A percentile compares a stretch with the other conserved stretches of the same genome.
These are phyloP conservation scores for Plenodomus tracheiphilus DNA, from an alignment of 2,329 filamentous ascomycete species.

Conservation along the genomic window DNA sequence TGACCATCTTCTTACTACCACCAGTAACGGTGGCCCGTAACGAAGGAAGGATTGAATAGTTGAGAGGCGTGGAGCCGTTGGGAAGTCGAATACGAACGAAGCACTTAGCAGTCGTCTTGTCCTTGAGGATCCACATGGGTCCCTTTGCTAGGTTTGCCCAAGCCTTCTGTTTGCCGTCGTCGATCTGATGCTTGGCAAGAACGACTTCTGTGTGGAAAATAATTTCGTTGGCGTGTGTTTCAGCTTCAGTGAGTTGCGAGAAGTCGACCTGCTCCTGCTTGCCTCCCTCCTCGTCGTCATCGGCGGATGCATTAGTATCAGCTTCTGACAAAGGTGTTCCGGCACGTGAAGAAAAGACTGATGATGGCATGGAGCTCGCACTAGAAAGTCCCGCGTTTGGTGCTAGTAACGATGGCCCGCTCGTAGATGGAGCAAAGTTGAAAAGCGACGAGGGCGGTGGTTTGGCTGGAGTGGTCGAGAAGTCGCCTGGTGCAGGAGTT, in stretches of 20 bases:
- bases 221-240: constrained; percentile 35
- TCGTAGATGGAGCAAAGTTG: constrained; percentile 23
- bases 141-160: constrained; percentile 40
- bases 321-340: constrained; percentile 41
- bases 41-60: constrained; percentile 35
- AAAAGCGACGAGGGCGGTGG: constrained; percentile 26
- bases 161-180: constrained; percentile 27
- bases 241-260: constrained; percentile 37
- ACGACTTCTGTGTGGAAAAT: constrained; percentile 37
- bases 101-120: constrained; percentile 38
- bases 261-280: constrained; percentile 36
- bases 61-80: constrained; percentile 36
- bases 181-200: constrained; percentile 33
- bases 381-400: constrained; percentile 24
- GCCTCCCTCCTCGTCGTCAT: constrained; percentile 35
- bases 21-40: constrained; percentile 28
- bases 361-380: constrained; percentile 27
- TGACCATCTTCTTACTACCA: constrained; percentile 35
- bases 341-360: constrained; percentile 41
- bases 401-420: constrained; percentile 22
- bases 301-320: constrained; percentile 34
- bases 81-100: constrained; percentile 39
- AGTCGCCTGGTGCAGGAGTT: constrained; percentile 27
- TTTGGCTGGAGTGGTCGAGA: constrained; percentile 34
- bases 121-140: constrained; percentile 42